Conservation (phyloP, 208 protist species). For the Tritrichomonas musculus region DNA sequence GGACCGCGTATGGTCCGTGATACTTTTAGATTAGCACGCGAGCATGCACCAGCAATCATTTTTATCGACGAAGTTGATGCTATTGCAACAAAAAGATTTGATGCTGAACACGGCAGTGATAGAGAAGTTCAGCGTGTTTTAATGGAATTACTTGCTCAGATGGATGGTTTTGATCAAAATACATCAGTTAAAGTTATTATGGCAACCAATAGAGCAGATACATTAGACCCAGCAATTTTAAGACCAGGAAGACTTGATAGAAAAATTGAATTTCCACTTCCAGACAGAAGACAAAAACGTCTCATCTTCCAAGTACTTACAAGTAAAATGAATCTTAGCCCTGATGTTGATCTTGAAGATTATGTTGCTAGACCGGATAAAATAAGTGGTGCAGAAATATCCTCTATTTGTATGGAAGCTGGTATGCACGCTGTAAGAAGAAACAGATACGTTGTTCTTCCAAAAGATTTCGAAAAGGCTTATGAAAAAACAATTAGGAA, state of each 20-base stretch:
- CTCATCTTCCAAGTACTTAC: conserved; percentile 97
- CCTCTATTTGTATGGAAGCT: conserved; percentile 88
- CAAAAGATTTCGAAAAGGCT: conserved; percentile 78
- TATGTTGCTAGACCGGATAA: conserved; percentile 85
- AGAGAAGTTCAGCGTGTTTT: conserved; percentile 98
- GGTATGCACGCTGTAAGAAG: conserved; percentile 99
- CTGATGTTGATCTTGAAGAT: conserved; percentile 85
- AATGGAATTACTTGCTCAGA: conserved; percentile 98
- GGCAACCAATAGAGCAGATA: conserved; percentile 89
- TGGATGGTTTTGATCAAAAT: conserved; percentile 98
- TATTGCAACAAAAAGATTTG: conserved; percentile 99
- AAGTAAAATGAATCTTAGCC: conserved; percentile 92
- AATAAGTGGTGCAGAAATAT: conserved; percentile 93
- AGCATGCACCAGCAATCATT: conserved; percentile 97
- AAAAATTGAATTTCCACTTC: conserved; percentile 96
- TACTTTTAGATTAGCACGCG: conserved; percentile 89
- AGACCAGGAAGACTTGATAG: conserved; percentile 84
- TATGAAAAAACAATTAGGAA: conserved; percentile 26
- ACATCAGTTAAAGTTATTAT: conserved; percentile 87
- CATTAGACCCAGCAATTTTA: conserved; percentile 94
- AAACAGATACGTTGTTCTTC: conserved; percentile 96
- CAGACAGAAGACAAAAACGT: conserved; percentile 94
- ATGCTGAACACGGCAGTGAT: conserved; percentile 92
- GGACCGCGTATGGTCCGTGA: conserved; percentile 97
- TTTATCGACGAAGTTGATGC: conserved; percentile 99